These are phyloP conservation scores for Plantago ovata DNA, from an alignment of 257 asterid genomes.

Conservation along the genomic window DNA sequence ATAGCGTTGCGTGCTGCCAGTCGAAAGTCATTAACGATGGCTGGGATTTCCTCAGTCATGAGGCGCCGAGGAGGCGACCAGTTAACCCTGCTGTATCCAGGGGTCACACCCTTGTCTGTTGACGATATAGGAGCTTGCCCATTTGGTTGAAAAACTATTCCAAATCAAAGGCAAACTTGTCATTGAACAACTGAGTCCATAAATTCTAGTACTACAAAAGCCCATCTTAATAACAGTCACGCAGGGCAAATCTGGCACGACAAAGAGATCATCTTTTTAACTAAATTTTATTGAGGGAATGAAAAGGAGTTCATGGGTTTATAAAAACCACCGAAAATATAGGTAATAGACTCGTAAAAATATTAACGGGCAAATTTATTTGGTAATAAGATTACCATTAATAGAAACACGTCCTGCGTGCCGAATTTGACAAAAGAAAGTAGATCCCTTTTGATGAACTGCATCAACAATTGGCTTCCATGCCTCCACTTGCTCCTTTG, in stretches of 20 bases:
- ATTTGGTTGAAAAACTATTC: constrained; percentile 34
- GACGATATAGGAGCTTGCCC: constrained; percentile 39
- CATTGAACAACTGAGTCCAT: too few species aligned
- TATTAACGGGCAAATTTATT: neutral
- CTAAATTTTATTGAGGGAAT: too few species aligned
- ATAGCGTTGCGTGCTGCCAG: constrained; percentile 35
- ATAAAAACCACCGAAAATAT: too few species aligned
- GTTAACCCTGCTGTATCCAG: constrained; percentile 21
- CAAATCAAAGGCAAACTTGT: too few species aligned
- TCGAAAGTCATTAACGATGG: constrained; percentile 25
- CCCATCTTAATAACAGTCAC: too few species aligned
- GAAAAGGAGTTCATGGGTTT: too few species aligned
- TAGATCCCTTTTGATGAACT: constrained; percentile 28
- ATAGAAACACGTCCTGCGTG: constrained; percentile 25
- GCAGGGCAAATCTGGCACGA: too few species aligned
- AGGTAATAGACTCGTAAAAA: too few species aligned
- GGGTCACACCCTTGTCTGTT: constrained; percentile 29
- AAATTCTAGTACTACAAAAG: too few species aligned
- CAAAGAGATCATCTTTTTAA: too few species aligned
- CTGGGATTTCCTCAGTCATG: constrained; percentile 24
- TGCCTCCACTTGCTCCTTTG: constrained; percentile 30
- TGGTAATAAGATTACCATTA: neutral
- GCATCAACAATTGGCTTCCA: constrained; percentile 34
- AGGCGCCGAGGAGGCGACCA: constrained; percentile 32
- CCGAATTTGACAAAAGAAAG: constrained; percentile 30